These are phyloP conservation scores for Chaetoceros muelleri DNA, from an alignment of 108 stramenopile genomes.

Conservation along the genomic window DNA sequence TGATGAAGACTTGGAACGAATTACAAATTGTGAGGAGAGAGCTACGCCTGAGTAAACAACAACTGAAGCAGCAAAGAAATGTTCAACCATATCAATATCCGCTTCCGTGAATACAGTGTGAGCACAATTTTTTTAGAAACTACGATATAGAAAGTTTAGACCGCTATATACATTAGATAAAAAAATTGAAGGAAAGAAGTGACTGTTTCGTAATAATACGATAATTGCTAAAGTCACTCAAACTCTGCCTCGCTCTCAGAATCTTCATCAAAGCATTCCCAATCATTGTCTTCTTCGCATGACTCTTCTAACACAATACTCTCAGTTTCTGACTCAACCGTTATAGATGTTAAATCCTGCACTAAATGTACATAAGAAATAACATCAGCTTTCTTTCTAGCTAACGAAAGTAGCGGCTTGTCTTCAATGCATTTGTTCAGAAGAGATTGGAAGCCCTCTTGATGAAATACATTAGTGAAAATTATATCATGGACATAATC, in stretches of 20 bases:
- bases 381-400: not conserved
- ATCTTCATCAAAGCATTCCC: not conserved
- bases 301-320: not conserved
- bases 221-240: too few relatives aligned
- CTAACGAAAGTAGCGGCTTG: not conserved
- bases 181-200: too few relatives aligned
- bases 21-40: conserved; percentile 16
- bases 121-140: too few relatives aligned
- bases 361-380: not conserved
- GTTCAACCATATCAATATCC: too few relatives aligned
- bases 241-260: not conserved
- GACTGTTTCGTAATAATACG: too few relatives aligned
- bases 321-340: too few relatives aligned
- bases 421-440: not conserved
- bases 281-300: not conserved
- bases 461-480: not conserved
- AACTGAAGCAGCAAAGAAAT: too few relatives aligned
- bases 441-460: not conserved
- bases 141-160: too few relatives aligned
- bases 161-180: too few relatives aligned
- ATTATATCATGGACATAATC: not conserved
- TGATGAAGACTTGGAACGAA: conserved; percentile 28
- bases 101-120: too few relatives aligned
- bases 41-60: not conserved
- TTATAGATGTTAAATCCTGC: not conserved